phyloP scores from a whole-genome alignment of 352 stramenopile genomes.

The Aphanomyces invadans region DNA sequence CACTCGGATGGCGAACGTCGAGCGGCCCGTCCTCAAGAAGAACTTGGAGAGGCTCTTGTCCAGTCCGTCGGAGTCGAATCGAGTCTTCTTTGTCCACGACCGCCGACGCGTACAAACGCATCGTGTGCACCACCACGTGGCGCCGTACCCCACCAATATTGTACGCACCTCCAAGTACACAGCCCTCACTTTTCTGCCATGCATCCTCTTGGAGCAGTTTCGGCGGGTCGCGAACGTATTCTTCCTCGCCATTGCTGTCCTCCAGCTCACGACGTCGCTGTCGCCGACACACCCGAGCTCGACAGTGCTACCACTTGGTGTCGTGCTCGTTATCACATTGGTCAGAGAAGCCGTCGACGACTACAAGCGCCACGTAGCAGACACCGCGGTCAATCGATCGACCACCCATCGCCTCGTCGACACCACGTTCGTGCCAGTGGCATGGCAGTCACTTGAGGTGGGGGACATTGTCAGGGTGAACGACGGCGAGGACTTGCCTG shows the following conservation, averaged over 20 bases:
- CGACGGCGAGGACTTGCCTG: conserved; percentile 84
- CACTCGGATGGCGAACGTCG: neutral
- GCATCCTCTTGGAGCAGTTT: conserved; percentile 94
- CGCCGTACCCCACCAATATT: conserved; percentile 28
- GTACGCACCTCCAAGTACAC: conserved; percentile 93
- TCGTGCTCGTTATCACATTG: conserved; percentile 75
- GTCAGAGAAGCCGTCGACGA: conserved; percentile 81
- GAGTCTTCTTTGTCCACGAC: conserved; percentile 8
- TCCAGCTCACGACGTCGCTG: conserved; percentile 88
- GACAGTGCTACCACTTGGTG: conserved; percentile 61
- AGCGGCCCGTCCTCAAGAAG: neutral
- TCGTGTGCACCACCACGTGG: too few relatives aligned
- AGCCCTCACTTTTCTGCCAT: conserved; percentile 90
- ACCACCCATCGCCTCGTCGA: conserved; percentile 42
- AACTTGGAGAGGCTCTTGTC: neutral
- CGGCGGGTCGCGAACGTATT: conserved; percentile 94
- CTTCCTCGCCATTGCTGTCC: conserved; percentile 91
- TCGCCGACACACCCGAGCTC: conserved; percentile 83
- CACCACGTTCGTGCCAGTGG: conserved; percentile 51
- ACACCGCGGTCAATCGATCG: conserved; percentile 51
- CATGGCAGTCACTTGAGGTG: conserved; percentile 77
- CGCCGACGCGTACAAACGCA: neutral
- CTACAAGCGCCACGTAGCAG: conserved; percentile 50
- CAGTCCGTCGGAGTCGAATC: neutral
- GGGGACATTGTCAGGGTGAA: conserved; percentile 81